These are phyloP conservation scores for Hypomontagnella monticulosa DNA, from an alignment of 495 filamentous ascomycete genomes.

Conservation along the genomic window DNA sequence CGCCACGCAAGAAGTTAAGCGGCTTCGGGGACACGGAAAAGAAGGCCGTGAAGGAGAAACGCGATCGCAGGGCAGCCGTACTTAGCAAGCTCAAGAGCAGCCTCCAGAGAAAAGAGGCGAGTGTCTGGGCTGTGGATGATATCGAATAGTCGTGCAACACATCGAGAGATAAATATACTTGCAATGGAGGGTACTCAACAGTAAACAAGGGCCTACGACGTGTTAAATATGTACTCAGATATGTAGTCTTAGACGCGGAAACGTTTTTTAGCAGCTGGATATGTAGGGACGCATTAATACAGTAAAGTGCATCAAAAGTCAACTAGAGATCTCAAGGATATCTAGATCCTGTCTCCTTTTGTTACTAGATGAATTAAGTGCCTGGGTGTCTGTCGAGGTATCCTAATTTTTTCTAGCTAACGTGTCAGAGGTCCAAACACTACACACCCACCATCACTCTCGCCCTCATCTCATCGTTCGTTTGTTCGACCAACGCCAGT, in stretches of 20 bases:
- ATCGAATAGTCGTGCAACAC: slow-evolving; percentile 29
- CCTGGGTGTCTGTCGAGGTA: slow-evolving; percentile 1
- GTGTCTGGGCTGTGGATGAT: slow-evolving; percentile 49
- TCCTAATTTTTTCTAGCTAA: slow-evolving; percentile 12
- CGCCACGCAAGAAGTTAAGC: slow-evolving; percentile 64
- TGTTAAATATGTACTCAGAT: slow-evolving; percentile 3
- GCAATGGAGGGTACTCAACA: neutral
- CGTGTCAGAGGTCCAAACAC: slow-evolving; percentile 4
- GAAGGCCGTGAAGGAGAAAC: slow-evolving; percentile 60
- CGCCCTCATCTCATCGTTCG: slow-evolving; percentile 11
- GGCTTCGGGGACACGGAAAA: slow-evolving; percentile 63
- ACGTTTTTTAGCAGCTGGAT: slow-evolving; percentile 1
- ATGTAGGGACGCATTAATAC: no score
- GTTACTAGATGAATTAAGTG: no score
- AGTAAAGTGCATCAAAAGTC: no score
- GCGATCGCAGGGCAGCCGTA: slow-evolving; percentile 63
- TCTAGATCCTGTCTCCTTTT: no score
- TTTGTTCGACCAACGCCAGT: slow-evolving; percentile 15
- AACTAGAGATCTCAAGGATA: no score
- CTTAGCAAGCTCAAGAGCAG: slow-evolving; percentile 54
- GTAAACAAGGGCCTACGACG: neutral
- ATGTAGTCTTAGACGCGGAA: slow-evolving; percentile 2
- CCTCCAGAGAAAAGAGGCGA: slow-evolving; percentile 50
- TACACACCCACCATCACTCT: neutral
- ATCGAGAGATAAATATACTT: neutral